A percentile compares a stretch with the other conserved stretches of the same genome.
Conservation (phyloP, 179 eudicot species). For the Corrigiola litoralis region DNA sequence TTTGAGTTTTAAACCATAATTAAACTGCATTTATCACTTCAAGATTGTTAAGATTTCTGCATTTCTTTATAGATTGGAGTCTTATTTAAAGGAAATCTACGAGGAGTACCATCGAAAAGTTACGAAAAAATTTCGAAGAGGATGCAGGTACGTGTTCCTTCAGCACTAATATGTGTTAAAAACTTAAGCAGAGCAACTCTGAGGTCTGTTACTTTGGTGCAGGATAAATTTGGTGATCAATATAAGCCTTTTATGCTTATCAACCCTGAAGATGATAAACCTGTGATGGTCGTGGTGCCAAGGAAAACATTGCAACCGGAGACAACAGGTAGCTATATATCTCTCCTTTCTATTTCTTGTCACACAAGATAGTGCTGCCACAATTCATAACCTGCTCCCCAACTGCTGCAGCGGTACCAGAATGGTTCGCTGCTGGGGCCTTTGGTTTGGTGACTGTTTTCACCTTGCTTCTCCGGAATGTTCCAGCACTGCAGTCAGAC, state of each 20-base stretch:
- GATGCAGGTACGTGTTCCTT: constrained; percentile 54
- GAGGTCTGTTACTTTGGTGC: constrained; percentile 22
- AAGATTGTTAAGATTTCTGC: not conserved
- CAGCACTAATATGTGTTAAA: not conserved
- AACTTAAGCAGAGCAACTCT: not conserved
- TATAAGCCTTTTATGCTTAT: constrained; percentile 77
- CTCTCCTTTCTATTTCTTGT: not conserved
- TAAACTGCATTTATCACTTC: not conserved
- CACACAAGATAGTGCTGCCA: not conserved
- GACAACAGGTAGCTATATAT: constrained; percentile 54
- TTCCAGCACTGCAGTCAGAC: constrained; percentile 85
- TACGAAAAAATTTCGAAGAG: constrained; percentile 80
- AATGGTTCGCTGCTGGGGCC: constrained; percentile 93
- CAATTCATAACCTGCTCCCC: too few species aligned
- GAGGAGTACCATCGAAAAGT: constrained; percentile 76
- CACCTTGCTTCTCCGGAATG: constrained; percentile 89
- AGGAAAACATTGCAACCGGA: constrained; percentile 86
- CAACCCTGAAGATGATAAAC: constrained; percentile 98
- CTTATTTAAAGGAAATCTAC: constrained; percentile 85
- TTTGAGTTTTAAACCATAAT: not conserved
- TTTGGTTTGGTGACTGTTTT: constrained; percentile 94
- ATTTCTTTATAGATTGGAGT: constrained; percentile 62
- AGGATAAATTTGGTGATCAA: constrained; percentile 84
- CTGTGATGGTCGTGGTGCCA: constrained; percentile 96
- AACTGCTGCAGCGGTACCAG: constrained; percentile 77